These are phyloP conservation scores for Euphorbia peplus DNA, from an alignment of 345 rosid species.

Conservation along the genomic window DNA sequence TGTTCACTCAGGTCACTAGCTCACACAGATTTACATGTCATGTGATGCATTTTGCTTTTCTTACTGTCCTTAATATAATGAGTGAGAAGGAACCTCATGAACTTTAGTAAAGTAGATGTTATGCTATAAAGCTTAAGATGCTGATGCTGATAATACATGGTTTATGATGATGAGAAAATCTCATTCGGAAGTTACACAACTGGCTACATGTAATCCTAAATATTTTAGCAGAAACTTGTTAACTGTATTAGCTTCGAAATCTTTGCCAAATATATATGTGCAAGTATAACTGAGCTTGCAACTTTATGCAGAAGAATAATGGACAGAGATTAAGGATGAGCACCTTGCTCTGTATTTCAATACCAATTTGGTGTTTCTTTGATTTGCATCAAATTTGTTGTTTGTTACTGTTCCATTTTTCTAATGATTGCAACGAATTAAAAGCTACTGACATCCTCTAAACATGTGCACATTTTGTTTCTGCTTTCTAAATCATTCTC, in stretches of 20 bases:
- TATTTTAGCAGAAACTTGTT: not conserved
- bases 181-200: not conserved
- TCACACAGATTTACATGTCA: not conserved
- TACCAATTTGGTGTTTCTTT: not conserved
- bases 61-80: not conserved
- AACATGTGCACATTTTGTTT: not conserved
- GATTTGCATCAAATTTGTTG: not conserved
- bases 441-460: not conserved
- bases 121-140: not conserved
- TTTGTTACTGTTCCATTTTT: not conserved
- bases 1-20: not conserved
- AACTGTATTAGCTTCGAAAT: too few species aligned
- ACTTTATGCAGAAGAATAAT: slow-evolving; percentile 4
- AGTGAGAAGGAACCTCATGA: not conserved
- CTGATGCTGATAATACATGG: not conserved
- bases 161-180: not conserved
- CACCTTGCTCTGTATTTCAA: not conserved
- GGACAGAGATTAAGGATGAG: not conserved
- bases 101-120: not conserved
- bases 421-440: not conserved
- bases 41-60: not conserved
- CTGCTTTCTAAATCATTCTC: not conserved
- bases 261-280: too few species aligned
- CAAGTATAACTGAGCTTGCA: not conserved
- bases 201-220: too few species aligned